phyloP scores from a whole-genome alignment of 495 filamentous ascomycete genomes.

The Physcia stellaris region DNA sequence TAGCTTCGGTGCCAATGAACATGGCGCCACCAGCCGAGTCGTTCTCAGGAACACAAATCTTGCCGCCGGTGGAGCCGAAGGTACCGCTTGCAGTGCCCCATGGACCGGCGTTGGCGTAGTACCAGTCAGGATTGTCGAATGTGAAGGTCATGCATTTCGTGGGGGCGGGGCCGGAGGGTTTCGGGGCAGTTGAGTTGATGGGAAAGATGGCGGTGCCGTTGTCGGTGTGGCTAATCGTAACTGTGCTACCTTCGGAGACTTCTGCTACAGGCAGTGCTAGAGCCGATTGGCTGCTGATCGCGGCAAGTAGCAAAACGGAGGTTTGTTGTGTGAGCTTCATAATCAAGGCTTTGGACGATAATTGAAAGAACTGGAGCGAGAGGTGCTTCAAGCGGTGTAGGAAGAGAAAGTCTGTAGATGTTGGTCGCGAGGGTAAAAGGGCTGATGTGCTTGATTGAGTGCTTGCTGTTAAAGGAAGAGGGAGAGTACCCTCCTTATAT shows the following conservation, averaged over 20 bases:
- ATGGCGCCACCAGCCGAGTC: background rate
- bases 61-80: background rate
- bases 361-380: too few species aligned
- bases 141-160: background rate
- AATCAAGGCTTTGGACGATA: too few species aligned
- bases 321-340: conserved; percentile 1
- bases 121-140: conserved; percentile 1
- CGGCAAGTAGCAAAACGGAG: conserved; percentile 1
- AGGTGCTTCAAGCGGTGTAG: too few species aligned
- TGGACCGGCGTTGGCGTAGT: background rate
- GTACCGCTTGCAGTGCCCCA: background rate
- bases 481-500: too few species aligned
- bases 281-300: background rate
- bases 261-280: background rate
- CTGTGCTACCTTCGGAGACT: background rate
- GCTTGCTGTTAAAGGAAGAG: too few species aligned
- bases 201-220: background rate
- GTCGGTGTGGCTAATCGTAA: background rate
- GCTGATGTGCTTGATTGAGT: too few species aligned
- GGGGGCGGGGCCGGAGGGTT: background rate
- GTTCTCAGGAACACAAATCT: background rate
- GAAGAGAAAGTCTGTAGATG: too few species aligned
- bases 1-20: conserved; percentile 1
- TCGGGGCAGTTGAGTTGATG: background rate
- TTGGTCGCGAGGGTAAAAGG: too few species aligned